Evolutionary conservation across 2,329 filamentous ascomycete species (phyloP).

Genomic region (Colletotrichum chlorophyti): DNA sequence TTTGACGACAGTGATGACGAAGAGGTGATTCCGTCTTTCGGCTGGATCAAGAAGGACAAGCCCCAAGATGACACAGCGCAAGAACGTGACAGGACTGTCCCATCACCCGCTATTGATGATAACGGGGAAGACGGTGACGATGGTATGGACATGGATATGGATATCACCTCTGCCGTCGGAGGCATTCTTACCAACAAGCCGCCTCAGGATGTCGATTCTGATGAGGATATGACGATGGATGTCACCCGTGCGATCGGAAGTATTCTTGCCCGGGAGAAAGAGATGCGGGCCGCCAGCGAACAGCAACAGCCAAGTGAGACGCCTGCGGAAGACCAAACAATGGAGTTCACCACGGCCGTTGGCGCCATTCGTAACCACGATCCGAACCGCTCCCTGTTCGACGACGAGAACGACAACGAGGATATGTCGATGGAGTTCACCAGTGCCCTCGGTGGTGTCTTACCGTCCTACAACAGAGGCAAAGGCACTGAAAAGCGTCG

Average conservation of each 20-base stretch:
- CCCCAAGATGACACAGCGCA: constrained; percentile 40
- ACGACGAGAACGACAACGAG: constrained; percentile 57
- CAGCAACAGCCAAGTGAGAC: neutral
- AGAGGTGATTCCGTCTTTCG: constrained; percentile 78
- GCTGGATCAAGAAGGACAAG: constrained; percentile 69
- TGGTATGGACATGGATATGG: constrained; percentile 58
- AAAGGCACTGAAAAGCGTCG: constrained; percentile 33
- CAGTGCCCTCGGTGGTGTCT: constrained; percentile 65
- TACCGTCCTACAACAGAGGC: constrained; percentile 40
- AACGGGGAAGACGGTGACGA: constrained; percentile 30
- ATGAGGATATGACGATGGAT: constrained; percentile 89
- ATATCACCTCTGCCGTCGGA: constrained; percentile 62
- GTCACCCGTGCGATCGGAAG: constrained; percentile 84
- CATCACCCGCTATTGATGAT: constrained; percentile 5
- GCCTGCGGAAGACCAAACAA: constrained; percentile 67
- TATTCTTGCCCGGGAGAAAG: constrained; percentile 66
- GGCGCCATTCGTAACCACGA: constrained; percentile 66
- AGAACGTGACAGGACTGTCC: constrained; percentile 54
- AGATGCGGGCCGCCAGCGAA: too few species aligned
- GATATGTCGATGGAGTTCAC: constrained; percentile 85
- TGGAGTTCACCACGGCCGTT: constrained; percentile 85
- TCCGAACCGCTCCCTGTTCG: constrained; percentile 35
- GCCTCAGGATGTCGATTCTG: constrained; percentile 50
- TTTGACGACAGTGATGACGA: constrained; percentile 55
- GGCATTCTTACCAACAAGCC: constrained; percentile 52